phyloP scores from a whole-genome alignment of 208 protist genomes.

The Cochliopodium minus region DNA sequence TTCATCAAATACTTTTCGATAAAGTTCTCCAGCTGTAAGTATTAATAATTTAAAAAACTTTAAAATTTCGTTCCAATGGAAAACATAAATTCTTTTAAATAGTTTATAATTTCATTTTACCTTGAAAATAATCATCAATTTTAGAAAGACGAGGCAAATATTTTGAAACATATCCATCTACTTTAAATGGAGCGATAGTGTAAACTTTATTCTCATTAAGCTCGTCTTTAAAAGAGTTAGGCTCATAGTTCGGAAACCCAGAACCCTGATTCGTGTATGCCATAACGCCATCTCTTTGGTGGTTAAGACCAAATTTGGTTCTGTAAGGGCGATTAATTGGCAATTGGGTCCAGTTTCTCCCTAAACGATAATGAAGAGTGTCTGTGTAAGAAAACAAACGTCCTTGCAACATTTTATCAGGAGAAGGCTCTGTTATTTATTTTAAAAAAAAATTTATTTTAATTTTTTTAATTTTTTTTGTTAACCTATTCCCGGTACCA shows the following conservation, averaged over 20 bases:
- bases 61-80: no score
- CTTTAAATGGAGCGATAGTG: no score
- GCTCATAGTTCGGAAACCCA: conserved; percentile 34
- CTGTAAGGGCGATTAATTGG: conserved; percentile 44
- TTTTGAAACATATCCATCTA: no score
- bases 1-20: conserved; percentile 17
- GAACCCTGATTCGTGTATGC: conserved; percentile 24
- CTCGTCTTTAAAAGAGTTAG: conserved; percentile 32
- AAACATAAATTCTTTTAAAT: no score
- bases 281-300: conserved; percentile 39
- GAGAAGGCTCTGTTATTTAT: not conserved
- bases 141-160: no score
- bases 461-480: conserved; percentile 10
- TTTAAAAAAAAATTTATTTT: not conserved
- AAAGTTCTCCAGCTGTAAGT: conserved; percentile 6
- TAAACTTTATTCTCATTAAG: no score
- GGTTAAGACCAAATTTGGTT: no score
- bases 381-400: conserved; percentile 48
- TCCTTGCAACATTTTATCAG: conserved; percentile 45
- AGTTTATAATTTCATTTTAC: no score
- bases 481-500: conserved; percentile 49
- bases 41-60: no score
- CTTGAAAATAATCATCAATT: no score
- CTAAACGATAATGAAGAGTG: conserved; percentile 45
- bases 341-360: conserved; percentile 38